Evolutionary conservation across 495 filamentous ascomycete species (phyloP).

Genomic region (Jackrogersella minutella): DNA sequence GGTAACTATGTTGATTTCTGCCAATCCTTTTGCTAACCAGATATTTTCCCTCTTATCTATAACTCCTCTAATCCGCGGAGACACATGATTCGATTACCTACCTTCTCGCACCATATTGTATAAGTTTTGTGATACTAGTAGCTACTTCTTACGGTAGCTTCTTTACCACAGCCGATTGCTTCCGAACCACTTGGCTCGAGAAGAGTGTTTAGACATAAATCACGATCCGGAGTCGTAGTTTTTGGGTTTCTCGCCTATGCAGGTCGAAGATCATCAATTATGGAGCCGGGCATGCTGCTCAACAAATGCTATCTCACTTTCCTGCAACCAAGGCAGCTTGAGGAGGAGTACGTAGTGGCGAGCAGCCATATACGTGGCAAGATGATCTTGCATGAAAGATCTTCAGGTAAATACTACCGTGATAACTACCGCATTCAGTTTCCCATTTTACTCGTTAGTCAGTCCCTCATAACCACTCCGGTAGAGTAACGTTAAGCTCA

Average conservation of each 20-base stretch:
- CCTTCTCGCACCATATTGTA: not conserved
- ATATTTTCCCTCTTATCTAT: constrained; percentile 13
- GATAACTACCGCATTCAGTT: constrained; percentile 19
- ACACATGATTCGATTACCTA: constrained; percentile 10
- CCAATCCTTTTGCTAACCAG: not conserved
- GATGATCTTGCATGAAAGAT: constrained; percentile 39
- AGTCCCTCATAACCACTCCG: not conserved
- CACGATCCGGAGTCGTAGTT: not conserved
- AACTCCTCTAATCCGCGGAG: constrained; percentile 26
- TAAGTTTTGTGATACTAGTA: not conserved
- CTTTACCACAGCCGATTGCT: constrained; percentile 13
- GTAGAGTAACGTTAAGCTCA: constrained; percentile 31
- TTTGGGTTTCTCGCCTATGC: not conserved
- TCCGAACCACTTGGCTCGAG: constrained; percentile 5
- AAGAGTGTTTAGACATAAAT: not conserved
- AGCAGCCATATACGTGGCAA: constrained; percentile 35
- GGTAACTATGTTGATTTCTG: constrained; percentile 6
- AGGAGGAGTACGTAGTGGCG: constrained; percentile 6
- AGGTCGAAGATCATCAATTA: constrained; percentile 10
- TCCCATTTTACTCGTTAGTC: constrained; percentile 14
- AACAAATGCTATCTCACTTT: not conserved
- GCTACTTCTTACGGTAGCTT: constrained; percentile 9
- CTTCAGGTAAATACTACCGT: constrained; percentile 24
- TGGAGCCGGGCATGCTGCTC: constrained; percentile 4
- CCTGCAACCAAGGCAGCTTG: not conserved